Conservation (phyloP, 176 grass and related monocot genomes). For the Bromus sterilis region DNA sequence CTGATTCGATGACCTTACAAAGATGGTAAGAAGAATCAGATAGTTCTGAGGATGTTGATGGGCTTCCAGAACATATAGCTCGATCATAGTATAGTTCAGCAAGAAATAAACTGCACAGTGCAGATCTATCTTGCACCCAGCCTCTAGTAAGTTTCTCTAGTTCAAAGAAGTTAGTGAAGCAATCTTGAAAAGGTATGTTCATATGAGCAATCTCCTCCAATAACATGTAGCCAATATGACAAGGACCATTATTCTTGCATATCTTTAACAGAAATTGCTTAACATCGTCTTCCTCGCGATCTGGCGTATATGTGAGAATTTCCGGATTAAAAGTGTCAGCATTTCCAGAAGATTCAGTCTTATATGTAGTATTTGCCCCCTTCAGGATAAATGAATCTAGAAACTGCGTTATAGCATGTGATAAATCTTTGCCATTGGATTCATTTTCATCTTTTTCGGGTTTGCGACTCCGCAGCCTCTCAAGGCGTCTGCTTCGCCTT, state of each 20-base stretch:
- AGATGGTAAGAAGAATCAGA: conserved; percentile 82
- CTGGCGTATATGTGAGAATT: conserved; percentile 46
- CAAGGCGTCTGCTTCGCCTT: conserved; percentile 89
- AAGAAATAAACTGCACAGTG: conserved; percentile 79
- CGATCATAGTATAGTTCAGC: conserved; percentile 86
- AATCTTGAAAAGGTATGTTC: conserved; percentile 61
- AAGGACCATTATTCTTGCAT: conserved; percentile 51
- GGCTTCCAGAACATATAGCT: conserved; percentile 56
- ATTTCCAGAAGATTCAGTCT: conserved; percentile 41
- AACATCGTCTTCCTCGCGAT: conserved; percentile 55
- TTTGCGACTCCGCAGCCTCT: conserved; percentile 88
- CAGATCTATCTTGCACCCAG: conserved; percentile 65
- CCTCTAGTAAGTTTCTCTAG: conserved; percentile 85
- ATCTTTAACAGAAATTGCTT: conserved; percentile 57
- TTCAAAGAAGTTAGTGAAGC: conserved; percentile 62
- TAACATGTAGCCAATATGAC: conserved; percentile 66
- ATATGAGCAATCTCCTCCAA: conserved; percentile 77
- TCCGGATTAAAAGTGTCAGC: conserved; percentile 34
- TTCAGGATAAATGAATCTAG: conserved; percentile 74
- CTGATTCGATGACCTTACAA: conserved; percentile 78
- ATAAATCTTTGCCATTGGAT: conserved; percentile 70
- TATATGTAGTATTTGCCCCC: conserved; percentile 32
- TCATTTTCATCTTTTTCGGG: conserved; percentile 89
- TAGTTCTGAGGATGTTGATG: conserved; percentile 46
- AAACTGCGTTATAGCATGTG: conserved; percentile 64